These are phyloP conservation scores for Jamesozyma lodderae DNA, from an alignment of 805 yeast species.

Conservation along the genomic window DNA sequence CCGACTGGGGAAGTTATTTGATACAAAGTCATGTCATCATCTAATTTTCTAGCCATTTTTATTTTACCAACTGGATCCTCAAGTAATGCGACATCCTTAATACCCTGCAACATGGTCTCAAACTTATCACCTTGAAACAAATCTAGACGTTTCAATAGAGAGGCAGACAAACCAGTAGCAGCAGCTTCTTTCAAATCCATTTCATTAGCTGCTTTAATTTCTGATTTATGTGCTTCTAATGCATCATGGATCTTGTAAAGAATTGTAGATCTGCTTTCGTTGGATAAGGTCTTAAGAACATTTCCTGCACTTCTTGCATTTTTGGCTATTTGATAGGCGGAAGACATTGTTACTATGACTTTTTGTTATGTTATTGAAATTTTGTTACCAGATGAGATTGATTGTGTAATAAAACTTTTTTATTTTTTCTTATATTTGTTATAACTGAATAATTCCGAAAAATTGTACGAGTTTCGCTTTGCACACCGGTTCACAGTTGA, in stretches of 20 bases:
- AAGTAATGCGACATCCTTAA: constrained; percentile 78
- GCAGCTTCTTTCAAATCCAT: constrained; percentile 66
- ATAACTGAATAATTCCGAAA: no score
- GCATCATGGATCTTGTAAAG: constrained; percentile 65
- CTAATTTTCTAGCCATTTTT: constrained; percentile 74
- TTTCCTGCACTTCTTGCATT: constrained; percentile 80
- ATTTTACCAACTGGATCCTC: constrained; percentile 91
- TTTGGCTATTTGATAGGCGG: constrained; percentile 63
- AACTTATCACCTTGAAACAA: constrained; percentile 73
- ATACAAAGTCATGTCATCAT: constrained; percentile 77
- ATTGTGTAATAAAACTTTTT: no score
- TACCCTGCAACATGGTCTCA: constrained; percentile 91
- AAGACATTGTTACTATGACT: constrained; percentile 8
- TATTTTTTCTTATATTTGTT: no score
- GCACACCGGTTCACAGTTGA: no score
- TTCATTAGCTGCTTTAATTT: constrained; percentile 63
- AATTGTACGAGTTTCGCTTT: no score
- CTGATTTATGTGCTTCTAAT: constrained; percentile 46
- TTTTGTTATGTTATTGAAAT: no score
- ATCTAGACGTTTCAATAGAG: constrained; percentile 79
- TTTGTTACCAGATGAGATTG: no score
- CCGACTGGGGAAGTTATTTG: constrained; percentile 93
- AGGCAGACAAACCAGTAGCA: constrained; percentile 49
- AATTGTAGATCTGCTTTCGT: constrained; percentile 66
- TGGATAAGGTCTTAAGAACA: constrained; percentile 63